phyloP scores from a whole-genome alignment of 192 early-diverging fungal genomes.

The Gigaspora rosea region DNA sequence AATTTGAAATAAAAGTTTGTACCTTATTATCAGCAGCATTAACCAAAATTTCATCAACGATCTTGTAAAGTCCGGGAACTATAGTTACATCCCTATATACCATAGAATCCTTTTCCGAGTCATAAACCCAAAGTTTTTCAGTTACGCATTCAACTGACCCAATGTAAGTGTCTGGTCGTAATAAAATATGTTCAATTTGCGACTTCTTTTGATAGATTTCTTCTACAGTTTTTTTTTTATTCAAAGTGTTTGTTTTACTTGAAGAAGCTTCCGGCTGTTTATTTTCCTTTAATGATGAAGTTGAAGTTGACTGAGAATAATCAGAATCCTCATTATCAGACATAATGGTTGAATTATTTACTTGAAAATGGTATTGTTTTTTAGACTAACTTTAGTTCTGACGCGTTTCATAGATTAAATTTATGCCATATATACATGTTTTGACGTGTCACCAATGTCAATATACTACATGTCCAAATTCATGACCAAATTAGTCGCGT shows the following conservation, averaged over 20 bases:
- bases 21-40: conserved; percentile 96
- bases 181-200: conserved; percentile 92
- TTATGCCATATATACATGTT: too few species aligned
- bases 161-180: conserved; percentile 96
- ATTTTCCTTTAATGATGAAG: too few species aligned
- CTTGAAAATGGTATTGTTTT: too few species aligned
- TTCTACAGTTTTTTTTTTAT: conserved; percentile 56
- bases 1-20: not conserved
- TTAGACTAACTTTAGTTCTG: too few species aligned
- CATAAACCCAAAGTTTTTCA: conserved; percentile 86
- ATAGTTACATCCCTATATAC: conserved; percentile 65
- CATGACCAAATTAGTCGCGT: too few species aligned
- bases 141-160: conserved; percentile 84
- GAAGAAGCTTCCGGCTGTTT: too few species aligned
- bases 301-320: too few species aligned
- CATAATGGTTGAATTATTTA: too few species aligned
- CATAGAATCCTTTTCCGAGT: conserved; percentile 62
- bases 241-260: not conserved
- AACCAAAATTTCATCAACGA: conserved; percentile 97
- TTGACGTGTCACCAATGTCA: too few species aligned
- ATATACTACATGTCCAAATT: too few species aligned
- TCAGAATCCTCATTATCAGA: too few species aligned
- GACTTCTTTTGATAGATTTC: conserved; percentile 96
- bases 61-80: conserved; percentile 95
- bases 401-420: too few species aligned